phyloP scores from a whole-genome alignment of 495 filamentous ascomycete genomes.

The Lophium mytilinum region DNA sequence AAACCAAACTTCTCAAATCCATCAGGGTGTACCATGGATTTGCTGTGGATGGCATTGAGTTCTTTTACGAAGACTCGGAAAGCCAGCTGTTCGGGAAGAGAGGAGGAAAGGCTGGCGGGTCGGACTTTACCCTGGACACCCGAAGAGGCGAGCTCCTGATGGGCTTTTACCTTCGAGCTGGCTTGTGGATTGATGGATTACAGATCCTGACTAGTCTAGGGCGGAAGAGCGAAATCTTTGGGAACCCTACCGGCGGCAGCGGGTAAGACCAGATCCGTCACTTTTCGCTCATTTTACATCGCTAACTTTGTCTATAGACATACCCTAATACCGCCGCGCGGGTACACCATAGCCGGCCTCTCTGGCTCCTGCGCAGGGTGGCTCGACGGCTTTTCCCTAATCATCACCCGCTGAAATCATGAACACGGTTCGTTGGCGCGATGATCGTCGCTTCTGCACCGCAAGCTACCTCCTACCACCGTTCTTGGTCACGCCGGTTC shows the following conservation, averaged over 20 bases:
- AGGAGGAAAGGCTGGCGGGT: conserved; percentile 65
- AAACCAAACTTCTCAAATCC: conserved; percentile 64
- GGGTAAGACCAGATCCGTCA: conserved; percentile 49
- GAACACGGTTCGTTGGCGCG: too few species aligned
- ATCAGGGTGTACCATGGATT: conserved; percentile 71
- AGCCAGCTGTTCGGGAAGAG: conserved; percentile 84
- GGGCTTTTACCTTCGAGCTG: conserved; percentile 78
- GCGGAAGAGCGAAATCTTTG: conserved; percentile 75
- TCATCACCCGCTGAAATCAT: conserved; percentile 55
- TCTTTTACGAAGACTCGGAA: conserved; percentile 81
- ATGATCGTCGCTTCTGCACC: too few species aligned
- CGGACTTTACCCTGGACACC: conserved; percentile 74
- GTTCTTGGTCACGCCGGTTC: too few species aligned
- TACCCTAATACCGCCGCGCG: conserved; percentile 81
- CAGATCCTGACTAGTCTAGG: conserved; percentile 86
- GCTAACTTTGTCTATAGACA: conserved; percentile 47
- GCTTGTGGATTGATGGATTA: conserved; percentile 81
- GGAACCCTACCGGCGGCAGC: conserved; percentile 72
- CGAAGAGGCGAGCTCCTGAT: conserved; percentile 77
- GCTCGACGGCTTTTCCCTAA: conserved; percentile 82
- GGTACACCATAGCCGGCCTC: conserved; percentile 81
- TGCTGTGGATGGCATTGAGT: conserved; percentile 81
- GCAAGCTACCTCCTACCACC: too few species aligned
- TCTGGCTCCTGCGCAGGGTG: conserved; percentile 74
- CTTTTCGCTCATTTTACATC: conserved; percentile 8